phyloP scores from a whole-genome alignment of 2,329 filamentous ascomycete species.

The Basipetospora sp. region DNA sequence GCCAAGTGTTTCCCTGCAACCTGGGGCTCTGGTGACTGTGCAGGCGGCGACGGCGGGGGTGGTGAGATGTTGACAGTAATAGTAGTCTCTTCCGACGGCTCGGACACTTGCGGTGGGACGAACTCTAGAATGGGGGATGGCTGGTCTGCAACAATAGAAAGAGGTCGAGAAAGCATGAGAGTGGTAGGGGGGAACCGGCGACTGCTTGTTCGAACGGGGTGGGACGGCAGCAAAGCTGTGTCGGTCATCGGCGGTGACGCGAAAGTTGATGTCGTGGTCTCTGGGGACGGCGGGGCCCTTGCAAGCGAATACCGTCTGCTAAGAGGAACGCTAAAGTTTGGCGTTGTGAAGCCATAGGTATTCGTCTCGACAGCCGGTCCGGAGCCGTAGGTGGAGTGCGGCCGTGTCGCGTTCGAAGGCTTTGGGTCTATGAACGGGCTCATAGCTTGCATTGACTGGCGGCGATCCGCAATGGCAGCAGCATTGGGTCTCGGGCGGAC shows the following conservation, averaged over 20 bases:
- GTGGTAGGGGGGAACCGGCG: conserved; percentile 26
- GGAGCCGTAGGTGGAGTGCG: conserved; percentile 11
- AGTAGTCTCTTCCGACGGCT: neutral
- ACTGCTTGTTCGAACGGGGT: conserved; percentile 8
- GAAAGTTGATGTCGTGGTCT: conserved; percentile 2
- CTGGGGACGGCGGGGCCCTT: conserved; percentile 14
- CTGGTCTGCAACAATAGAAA: conserved; percentile 41
- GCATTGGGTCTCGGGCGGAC: conserved; percentile 36
- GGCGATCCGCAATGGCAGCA: conserved; percentile 33
- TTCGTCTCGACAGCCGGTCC: conserved; percentile 9
- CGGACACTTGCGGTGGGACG: neutral
- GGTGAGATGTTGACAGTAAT: conserved; percentile 3
- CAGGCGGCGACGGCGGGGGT: conserved; percentile 1
- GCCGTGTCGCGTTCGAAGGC: conserved; percentile 13
- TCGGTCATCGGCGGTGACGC: conserved; percentile 10
- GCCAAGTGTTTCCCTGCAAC: neutral
- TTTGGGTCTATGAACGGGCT: conserved; percentile 28
- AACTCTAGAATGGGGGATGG: conserved; percentile 27
- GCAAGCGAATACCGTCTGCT: conserved; percentile 30
- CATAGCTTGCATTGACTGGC: conserved; percentile 36
- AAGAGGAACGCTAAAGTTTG: conserved; percentile 40
- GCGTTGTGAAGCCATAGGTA: conserved; percentile 15
- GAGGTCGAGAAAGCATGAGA: conserved; percentile 32
- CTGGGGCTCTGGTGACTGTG: neutral
- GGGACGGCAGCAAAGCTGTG: conserved; percentile 6